Percentiles rank a stretch among this genome's conserved stretches.
Evolutionary conservation across 2,329 filamentous ascomycete species (phyloP).

Genomic region (Plenodomus lindquistii): DNA sequence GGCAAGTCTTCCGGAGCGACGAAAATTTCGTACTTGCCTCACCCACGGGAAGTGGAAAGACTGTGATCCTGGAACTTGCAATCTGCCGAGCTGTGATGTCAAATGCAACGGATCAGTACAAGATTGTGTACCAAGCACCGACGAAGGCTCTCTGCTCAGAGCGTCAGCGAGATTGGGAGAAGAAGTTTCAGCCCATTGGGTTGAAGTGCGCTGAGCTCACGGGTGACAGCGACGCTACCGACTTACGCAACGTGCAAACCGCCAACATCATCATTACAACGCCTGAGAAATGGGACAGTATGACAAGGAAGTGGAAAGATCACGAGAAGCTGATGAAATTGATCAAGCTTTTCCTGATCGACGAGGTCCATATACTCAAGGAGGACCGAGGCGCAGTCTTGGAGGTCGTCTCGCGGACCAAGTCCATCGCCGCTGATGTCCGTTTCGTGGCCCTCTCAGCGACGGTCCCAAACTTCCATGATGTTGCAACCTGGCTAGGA

Average conservation of each 20-base stretch:
- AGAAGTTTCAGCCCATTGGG: slow-evolving; percentile 70
- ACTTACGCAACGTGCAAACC: slow-evolving; percentile 69
- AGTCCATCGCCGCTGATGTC: slow-evolving; percentile 73
- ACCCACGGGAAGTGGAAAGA: slow-evolving; percentile 86
- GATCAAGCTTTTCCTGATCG: slow-evolving; percentile 79
- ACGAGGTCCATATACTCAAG: slow-evolving; percentile 86
- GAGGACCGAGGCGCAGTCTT: slow-evolving; percentile 77
- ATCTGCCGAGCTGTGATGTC: slow-evolving; percentile 71
- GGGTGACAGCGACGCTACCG: slow-evolving; percentile 72
- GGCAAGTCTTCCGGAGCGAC: slow-evolving; percentile 65
- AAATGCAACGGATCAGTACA: slow-evolving; percentile 65
- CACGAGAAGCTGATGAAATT: slow-evolving; percentile 74
- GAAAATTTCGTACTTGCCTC: slow-evolving; percentile 81
- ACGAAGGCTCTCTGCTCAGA: slow-evolving; percentile 84
- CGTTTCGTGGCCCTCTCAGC: slow-evolving; percentile 82
- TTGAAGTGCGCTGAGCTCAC: slow-evolving; percentile 77
- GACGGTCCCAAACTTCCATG: slow-evolving; percentile 79
- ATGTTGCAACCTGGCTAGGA: slow-evolving; percentile 80
- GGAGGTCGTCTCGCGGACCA: slow-evolving; percentile 87
- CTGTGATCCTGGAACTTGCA: slow-evolving; percentile 77
- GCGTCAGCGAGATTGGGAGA: slow-evolving; percentile 74
- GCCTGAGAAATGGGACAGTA: slow-evolving; percentile 89
- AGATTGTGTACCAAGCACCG: slow-evolving; percentile 83
- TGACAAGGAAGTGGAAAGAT: slow-evolving; percentile 85
- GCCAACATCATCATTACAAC: slow-evolving; percentile 86